Evolutionary conservation across 2,329 filamentous ascomycete species (phyloP).

Genomic region (Lachnellula hyalina): DNA sequence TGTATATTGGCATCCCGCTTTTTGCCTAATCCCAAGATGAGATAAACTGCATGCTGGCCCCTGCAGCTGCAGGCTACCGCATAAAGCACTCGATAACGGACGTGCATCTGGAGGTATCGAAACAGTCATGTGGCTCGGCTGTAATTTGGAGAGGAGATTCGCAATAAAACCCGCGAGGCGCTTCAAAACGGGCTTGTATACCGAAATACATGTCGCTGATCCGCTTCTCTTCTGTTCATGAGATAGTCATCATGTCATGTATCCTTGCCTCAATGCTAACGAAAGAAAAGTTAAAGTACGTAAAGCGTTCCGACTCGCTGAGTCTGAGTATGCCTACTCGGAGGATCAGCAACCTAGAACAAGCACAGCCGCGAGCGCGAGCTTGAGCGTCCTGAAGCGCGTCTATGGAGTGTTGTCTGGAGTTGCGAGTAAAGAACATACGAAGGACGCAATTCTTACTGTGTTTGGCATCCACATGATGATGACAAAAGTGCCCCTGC

Average conservation of each 20-base stretch:
- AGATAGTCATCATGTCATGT: background rate
- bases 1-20: conserved; percentile 18
- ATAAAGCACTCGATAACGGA: conserved; percentile 16
- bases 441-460: no score
- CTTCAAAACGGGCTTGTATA: background rate
- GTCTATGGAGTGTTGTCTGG: background rate
- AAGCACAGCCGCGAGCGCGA: background rate
- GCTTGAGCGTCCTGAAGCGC: no score
- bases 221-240: background rate
- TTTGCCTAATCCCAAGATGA: conserved; percentile 8
- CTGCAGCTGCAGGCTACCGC: conserved; percentile 18
- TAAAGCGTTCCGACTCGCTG: no score
- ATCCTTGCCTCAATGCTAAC: background rate
- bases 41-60: conserved; percentile 12
- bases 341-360: background rate
- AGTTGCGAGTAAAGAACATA: background rate
- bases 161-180: no score
- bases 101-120: conserved; percentile 12
- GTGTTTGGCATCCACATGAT: no score
- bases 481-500: no score
- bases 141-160: background rate
- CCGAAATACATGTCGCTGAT: background rate
- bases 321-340: background rate
- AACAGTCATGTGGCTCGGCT: conserved; percentile 21
- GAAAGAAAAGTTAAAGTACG: background rate